phyloP scores from a whole-genome alignment of 2,329 filamentous ascomycete species.

The Bipolaris gigantea region DNA sequence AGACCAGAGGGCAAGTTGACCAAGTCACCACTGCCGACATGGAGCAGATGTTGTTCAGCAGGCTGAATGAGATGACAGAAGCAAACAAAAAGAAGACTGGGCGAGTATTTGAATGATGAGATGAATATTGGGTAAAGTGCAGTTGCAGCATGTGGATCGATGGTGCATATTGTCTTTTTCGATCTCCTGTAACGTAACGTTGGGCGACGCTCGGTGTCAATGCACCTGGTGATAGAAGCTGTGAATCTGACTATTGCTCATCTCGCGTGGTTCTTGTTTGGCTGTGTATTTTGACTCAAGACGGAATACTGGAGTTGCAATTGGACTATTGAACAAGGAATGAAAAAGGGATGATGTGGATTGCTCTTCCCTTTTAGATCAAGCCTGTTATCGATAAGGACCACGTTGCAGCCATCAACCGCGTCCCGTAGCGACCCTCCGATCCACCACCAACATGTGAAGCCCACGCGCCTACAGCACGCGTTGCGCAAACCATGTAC shows the following conservation, averaged over 20 bases:
- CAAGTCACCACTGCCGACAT: not conserved
- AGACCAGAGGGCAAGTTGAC: not conserved
- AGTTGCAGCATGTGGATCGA: not conserved
- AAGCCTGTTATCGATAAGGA: constrained; percentile 14
- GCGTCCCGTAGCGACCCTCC: constrained; percentile 5
- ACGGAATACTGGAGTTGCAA: no score
- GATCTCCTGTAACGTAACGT: not conserved
- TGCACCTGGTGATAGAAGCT: no score
- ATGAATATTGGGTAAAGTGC: not conserved
- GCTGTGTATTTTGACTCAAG: no score
- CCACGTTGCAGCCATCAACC: constrained; percentile 8
- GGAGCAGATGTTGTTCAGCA: not conserved
- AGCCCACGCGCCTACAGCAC: constrained; percentile 14
- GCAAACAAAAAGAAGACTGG: not conserved
- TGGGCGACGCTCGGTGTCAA: no score
- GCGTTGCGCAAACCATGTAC: constrained; percentile 66
- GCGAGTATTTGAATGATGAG: not conserved
- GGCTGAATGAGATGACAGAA: not conserved
- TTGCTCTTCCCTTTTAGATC: not conserved
- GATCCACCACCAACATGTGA: constrained; percentile 21
- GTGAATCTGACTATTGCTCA: no score
- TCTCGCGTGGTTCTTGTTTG: no score
- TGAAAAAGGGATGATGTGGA: not conserved
- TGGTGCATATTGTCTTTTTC: not conserved
- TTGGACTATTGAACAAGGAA: not conserved